phyloP scores from a whole-genome alignment of 306 rosid genomes.

The Trifolium pratense region DNA sequence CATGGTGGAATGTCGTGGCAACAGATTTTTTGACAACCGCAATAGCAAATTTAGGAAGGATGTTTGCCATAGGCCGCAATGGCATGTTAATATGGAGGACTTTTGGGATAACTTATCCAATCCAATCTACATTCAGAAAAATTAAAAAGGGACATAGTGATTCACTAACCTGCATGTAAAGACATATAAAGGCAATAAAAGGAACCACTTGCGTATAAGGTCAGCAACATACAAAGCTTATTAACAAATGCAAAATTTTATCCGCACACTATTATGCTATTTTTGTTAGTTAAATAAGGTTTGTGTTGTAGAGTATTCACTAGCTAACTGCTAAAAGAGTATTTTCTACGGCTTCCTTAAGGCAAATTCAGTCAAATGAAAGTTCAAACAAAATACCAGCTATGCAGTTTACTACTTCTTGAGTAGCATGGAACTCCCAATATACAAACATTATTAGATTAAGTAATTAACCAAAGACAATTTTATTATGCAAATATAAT shows the following conservation, averaged over 20 bases:
- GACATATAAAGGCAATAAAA: neutral
- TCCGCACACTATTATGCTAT: neutral
- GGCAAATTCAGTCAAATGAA: slow-evolving; percentile 9
- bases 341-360: slow-evolving; percentile 2
- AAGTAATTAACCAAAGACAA: slow-evolving; percentile 6
- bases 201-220: neutral
- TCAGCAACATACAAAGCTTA: neutral
- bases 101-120: neutral
- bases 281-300: neutral
- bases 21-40: no score
- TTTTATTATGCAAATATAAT: neutral
- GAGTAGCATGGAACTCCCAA: slow-evolving; percentile 5
- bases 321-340: neutral
- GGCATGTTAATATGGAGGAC: no score
- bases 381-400: neutral
- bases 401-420: neutral
- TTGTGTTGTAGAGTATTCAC: neutral
- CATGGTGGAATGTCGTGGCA: no score
- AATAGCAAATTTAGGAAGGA: no score
- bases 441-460: slow-evolving; percentile 11
- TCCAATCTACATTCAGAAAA: slow-evolving; percentile 13
- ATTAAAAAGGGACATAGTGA: neutral
- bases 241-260: neutral
- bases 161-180: neutral
- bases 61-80: no score